A percentile compares a stretch with the other conserved stretches of the same genome.
These are phyloP conservation scores for Nothophoma quercina DNA, from an alignment of 2,329 filamentous ascomycete species.

Conservation along the genomic window DNA sequence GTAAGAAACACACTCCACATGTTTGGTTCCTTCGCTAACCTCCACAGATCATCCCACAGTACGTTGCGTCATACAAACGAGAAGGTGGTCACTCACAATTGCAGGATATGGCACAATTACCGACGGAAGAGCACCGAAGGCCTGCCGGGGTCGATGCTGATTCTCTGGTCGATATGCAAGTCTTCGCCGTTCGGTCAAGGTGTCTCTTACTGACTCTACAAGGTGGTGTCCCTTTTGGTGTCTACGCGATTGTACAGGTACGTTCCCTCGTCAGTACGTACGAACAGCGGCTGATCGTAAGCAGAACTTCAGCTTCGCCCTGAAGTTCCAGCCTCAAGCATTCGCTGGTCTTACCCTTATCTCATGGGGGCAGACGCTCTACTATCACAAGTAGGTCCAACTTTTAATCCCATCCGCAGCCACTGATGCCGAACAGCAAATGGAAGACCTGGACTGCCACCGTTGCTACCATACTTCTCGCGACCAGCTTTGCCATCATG, in stretches of 20 bases:
- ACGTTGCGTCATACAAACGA: slow-evolving; percentile 5
- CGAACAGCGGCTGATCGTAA: background rate
- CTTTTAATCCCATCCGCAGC: background rate
- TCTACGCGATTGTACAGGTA: slow-evolving; percentile 61
- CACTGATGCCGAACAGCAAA: slow-evolving; percentile 43
- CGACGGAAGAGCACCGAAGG: slow-evolving; percentile 67
- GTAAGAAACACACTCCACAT: slow-evolving; percentile 26
- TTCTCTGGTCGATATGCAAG: slow-evolving; percentile 67
- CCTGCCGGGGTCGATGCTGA: slow-evolving; percentile 67
- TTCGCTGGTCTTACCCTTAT: slow-evolving; percentile 60
- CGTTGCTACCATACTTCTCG: slow-evolving; percentile 51
- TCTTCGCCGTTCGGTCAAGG: background rate
- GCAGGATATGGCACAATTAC: slow-evolving; percentile 68
- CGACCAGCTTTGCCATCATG: slow-evolving; percentile 59
- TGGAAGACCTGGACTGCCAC: slow-evolving; percentile 59
- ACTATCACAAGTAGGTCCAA: slow-evolving; percentile 56
- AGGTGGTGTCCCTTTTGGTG: slow-evolving; percentile 58
- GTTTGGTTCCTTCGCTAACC: slow-evolving; percentile 18
- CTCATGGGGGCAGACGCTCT: slow-evolving; percentile 61
- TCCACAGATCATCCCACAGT: slow-evolving; percentile 46
- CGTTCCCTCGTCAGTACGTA: background rate
- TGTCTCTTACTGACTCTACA: slow-evolving; percentile 11
- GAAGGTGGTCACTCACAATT: background rate
- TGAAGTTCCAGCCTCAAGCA: slow-evolving; percentile 63
- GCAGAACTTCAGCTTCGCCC: slow-evolving; percentile 62